These are phyloP conservation scores for Cubamyces lactineus DNA, from an alignment of 768 basidiomycete species.

Conservation along the genomic window DNA sequence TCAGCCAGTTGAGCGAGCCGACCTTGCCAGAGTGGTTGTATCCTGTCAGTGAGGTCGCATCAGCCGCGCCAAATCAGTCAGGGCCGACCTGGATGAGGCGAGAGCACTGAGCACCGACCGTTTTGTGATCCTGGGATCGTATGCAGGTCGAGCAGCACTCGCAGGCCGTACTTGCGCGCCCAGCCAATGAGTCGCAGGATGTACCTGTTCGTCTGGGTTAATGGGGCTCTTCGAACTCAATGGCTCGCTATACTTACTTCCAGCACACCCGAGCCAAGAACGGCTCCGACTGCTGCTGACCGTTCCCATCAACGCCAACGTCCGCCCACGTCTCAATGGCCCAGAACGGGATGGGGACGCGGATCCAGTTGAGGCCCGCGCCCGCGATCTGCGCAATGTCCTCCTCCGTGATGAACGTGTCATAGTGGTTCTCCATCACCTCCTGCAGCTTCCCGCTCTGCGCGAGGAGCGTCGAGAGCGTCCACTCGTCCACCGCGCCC, in stretches of 20 bases:
- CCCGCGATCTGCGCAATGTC: constrained; percentile 37
- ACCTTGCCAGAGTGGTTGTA: constrained; percentile 62
- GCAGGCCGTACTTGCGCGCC: constrained; percentile 87
- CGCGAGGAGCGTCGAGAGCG: constrained; percentile 62
- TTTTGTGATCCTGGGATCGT: constrained; percentile 81
- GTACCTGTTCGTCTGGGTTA: constrained; percentile 48
- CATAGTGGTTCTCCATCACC: constrained; percentile 65
- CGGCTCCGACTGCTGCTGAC: constrained; percentile 53
- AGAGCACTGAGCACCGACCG: constrained; percentile 55
- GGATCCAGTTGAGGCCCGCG: constrained; percentile 84
- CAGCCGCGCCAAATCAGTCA: background rate
- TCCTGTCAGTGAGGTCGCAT: constrained; percentile 18
- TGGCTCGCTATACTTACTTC: constrained; percentile 46
- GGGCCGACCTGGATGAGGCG: background rate
- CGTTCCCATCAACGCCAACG: constrained; percentile 27
- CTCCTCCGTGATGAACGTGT: constrained; percentile 66
- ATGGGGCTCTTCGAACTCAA: background rate
- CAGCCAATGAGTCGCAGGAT: constrained; percentile 75
- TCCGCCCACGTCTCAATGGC: constrained; percentile 74
- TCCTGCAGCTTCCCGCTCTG: constrained; percentile 52
- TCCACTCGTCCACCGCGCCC: constrained; percentile 64
- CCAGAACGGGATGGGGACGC: constrained; percentile 85
- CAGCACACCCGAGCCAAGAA: constrained; percentile 75
- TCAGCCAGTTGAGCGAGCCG: constrained; percentile 64
- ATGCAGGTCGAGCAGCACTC: constrained; percentile 81